Evolutionary conservation across 2,329 filamentous ascomycete genomes (phyloP).

Genomic region (Pseudogymnoascus sp.): DNA sequence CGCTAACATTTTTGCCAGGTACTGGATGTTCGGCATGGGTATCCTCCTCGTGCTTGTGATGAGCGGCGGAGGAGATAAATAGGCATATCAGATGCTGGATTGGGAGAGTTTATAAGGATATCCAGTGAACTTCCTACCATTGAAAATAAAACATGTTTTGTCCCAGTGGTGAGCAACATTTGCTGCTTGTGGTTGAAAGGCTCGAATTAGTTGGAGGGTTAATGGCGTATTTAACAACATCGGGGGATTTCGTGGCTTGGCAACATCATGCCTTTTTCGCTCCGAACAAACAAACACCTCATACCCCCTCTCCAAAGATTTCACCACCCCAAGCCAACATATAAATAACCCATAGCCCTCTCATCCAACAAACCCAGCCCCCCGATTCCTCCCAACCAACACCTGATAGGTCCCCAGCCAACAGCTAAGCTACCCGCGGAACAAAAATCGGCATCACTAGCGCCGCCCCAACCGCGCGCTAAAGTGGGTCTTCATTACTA

Average conservation of each 20-base stretch:
- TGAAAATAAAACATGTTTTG: not conserved
- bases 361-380: not conserved
- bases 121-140: not conserved
- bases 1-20: not conserved
- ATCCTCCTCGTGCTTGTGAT: constrained; percentile 3
- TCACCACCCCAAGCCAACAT: not conserved
- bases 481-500: not conserved
- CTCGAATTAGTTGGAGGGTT: not conserved
- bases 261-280: not conserved
- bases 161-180: not conserved
- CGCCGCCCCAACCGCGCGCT: not conserved
- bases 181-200: not conserved
- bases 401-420: not conserved
- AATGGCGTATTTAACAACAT: not conserved
- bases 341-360: not conserved
- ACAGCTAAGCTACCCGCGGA: not conserved
- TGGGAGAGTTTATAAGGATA: not conserved
- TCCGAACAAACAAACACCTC: not conserved
- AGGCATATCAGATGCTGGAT: not conserved
- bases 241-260: not conserved
- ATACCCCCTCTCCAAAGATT: not conserved
- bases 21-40: constrained; percentile 6
- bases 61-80: constrained; percentile 1
- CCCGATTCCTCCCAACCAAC: not conserved
- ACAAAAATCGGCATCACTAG: not conserved